Percentiles rank a stretch among this genome's conserved stretches.
These are phyloP conservation scores for Nicotiana obtusifolia DNA, from an alignment of 257 asterid genomes.

Conservation along the genomic window DNA sequence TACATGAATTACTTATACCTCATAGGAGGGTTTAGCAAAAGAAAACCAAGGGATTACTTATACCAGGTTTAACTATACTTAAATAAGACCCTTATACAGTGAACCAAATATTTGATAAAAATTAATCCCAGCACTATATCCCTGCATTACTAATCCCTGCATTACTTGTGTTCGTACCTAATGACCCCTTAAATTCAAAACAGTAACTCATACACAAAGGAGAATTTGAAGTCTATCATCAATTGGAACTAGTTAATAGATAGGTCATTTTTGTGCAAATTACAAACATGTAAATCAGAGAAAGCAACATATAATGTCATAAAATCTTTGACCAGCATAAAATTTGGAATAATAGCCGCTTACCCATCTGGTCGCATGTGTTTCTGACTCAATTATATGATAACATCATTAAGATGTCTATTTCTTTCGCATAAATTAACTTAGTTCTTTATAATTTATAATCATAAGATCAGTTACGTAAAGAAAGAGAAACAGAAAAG, in stretches of 20 bases:
- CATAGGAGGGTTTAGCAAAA: no score
- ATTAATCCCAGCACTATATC: no score
- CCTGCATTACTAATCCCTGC: no score
- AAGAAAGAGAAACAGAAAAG: not conserved
- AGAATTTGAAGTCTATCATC: not conserved
- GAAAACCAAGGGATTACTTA: no score
- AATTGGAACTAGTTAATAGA: not conserved
- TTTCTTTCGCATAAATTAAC: not conserved
- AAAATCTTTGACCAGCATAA: not conserved
- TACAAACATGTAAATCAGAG: not conserved
- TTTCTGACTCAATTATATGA: slow-evolving; percentile 10
- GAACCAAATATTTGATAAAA: no score
- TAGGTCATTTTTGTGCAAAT: not conserved
- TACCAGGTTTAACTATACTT: no score
- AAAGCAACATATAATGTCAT: not conserved
- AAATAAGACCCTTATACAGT: no score
- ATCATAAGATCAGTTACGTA: not conserved
- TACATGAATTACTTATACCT: no score
- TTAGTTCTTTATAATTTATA: not conserved
- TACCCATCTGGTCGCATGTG: not conserved
- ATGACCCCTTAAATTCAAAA: no score
- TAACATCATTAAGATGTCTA: not conserved
- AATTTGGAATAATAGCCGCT: not conserved
- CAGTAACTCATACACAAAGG: no score
- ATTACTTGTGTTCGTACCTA: no score